Evolutionary conservation across 2,329 filamentous ascomycete genomes (phyloP).

Genomic region (Aciculosporium take): DNA sequence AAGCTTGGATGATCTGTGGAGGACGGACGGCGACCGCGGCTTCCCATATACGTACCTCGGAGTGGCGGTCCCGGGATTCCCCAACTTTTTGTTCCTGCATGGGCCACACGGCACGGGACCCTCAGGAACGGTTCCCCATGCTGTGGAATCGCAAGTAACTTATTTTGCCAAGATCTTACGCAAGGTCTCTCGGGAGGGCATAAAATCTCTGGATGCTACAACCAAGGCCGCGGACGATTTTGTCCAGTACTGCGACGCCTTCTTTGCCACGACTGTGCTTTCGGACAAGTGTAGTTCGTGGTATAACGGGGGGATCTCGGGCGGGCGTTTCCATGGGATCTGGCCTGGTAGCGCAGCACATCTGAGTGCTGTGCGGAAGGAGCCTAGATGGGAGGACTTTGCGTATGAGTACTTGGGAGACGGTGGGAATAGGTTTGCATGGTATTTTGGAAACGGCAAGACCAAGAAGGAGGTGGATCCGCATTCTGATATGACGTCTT

Average conservation of each 20-base stretch:
- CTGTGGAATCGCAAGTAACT: constrained; percentile 49
- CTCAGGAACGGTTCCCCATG: constrained; percentile 53
- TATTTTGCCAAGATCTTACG: constrained; percentile 54
- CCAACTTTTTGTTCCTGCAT: constrained; percentile 51
- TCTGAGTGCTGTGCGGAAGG: constrained; percentile 39
- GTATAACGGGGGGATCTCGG: constrained; percentile 54
- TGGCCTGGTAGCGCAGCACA: constrained; percentile 57
- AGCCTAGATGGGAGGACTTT: constrained; percentile 44
- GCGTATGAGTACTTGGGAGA: constrained; percentile 31
- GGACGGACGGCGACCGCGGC: constrained; percentile 36
- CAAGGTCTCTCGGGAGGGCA: constrained; percentile 51
- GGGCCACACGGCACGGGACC: constrained; percentile 46
- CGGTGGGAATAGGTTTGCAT: constrained; percentile 39
- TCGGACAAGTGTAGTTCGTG: constrained; percentile 53
- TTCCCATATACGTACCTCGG: constrained; percentile 57
- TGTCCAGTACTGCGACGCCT: constrained; percentile 41
- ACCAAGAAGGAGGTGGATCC: constrained; percentile 43
- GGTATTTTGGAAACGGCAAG: constrained; percentile 54
- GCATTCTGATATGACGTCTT: constrained; percentile 46
- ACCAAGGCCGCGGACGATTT: constrained; percentile 50
- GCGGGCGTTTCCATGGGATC: constrained; percentile 49
- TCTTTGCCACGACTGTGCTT: constrained; percentile 40
- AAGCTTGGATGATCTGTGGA: constrained; percentile 43
- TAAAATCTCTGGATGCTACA: constrained; percentile 44
- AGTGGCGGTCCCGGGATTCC: constrained; percentile 47